Evolutionary conservation across 116 monocot genomes (phyloP), one percentile per base, ranked within the genome.

Genomic region (Trichopus zeylanicus): DNA sequence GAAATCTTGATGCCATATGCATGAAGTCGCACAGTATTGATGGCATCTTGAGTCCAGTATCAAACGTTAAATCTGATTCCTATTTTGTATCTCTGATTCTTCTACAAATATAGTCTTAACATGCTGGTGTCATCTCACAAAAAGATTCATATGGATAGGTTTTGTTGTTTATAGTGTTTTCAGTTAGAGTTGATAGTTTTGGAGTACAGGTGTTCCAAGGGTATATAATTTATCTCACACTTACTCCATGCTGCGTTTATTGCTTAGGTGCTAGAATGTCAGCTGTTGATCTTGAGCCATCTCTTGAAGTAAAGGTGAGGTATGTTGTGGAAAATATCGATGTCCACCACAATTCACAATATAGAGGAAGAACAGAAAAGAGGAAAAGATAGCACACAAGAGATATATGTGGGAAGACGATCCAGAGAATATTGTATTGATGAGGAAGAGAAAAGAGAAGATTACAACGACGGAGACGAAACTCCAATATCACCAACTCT

Each of bases 201-300:
- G n/a, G n/a, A n/a, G n/a, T n/a, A n/a, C n/a, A 53, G 26, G 13
- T 42, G 12, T 42, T 13, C n/a, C n/a, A 9, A 42, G 42, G 42
- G 49, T 22, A 20, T n/a, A n/a, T n/a, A 49, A 22, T 3, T 49
- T 49, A 1, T 3, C 7, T 9, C 59, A 11, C 8, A 33, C 21
- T 4, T 48, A 5, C 29, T 51, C 30, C 25, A 25, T 70, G 25
- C 22, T 33, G 25, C 25, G 24, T 55, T 60, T 20, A 16, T 39
- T 47, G 21, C 29, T 7, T 60, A 90, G 90, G 79, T 68, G 62
- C 82, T 31, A 79, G 51, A 53, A 81, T 82, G 79, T 84, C 75
- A 20, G 60, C 73, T 22, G 73, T 73, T 15, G 79, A 74, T 53
- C 79, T 82, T 53, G 62, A 79, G 32, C 42, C 81, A 39, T 85